Conservation (phyloP, 305 asterid genomes). For the Solanum hybrid region DNA sequence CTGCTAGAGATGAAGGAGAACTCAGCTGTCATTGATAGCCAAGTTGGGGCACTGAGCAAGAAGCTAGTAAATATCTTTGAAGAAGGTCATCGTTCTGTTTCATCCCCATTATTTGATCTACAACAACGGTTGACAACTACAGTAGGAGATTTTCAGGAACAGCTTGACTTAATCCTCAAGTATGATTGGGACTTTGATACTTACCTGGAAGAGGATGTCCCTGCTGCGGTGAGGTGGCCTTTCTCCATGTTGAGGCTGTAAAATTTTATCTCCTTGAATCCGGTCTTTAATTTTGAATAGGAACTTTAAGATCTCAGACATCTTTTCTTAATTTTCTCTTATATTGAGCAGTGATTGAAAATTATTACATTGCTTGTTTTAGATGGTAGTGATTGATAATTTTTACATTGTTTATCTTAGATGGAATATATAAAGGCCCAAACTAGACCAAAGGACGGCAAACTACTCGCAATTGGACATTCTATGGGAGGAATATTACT, state of each 20-base stretch:
- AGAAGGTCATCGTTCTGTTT: constrained; percentile 10
- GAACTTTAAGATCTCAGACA: not conserved
- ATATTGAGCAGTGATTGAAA: not conserved
- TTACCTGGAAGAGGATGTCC: constrained; percentile 30
- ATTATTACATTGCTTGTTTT: not conserved
- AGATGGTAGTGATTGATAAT: constrained; percentile 10
- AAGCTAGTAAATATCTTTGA: constrained; percentile 11
- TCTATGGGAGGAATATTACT: constrained; percentile 39
- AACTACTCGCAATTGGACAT: constrained; percentile 33
- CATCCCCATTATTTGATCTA: constrained; percentile 7
- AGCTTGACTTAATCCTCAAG: constrained; percentile 16
- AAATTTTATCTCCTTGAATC: not conserved
- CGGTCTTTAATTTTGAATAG: not conserved
- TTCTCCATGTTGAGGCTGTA: constrained; percentile 4
- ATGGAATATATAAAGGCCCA: constrained; percentile 26
- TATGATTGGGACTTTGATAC: constrained; percentile 33
- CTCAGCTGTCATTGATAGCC: constrained; percentile 11
- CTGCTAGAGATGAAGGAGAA: constrained; percentile 3
- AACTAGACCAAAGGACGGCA: constrained; percentile 17
- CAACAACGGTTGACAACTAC: constrained; percentile 8
- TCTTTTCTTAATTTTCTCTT: not conserved
- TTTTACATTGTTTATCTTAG: constrained; percentile 1
- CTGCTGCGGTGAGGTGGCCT: constrained; percentile 34
- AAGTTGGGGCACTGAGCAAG: constrained; percentile 9
- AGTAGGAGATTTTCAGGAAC: constrained; percentile 18